Evolutionary conservation across 202 grass and related monocot species (phyloP).

Genomic region (Setaria italica): DNA sequence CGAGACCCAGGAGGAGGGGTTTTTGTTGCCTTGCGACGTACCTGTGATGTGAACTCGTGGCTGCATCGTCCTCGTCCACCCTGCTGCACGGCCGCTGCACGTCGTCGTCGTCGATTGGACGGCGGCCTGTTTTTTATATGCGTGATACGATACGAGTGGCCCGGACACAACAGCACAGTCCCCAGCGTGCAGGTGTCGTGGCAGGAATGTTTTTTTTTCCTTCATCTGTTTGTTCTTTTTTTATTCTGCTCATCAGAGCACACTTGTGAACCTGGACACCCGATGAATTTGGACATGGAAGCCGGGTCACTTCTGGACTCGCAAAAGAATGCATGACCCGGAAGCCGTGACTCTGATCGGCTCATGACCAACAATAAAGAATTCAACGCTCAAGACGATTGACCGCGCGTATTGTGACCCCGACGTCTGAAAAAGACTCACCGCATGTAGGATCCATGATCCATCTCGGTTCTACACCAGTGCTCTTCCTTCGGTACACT

Average conservation of each 20-base stretch:
- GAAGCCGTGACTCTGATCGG: not conserved
- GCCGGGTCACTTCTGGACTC: not conserved
- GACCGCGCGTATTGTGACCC: not conserved
- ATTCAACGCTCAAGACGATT: not conserved
- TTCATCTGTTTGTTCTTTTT: not conserved
- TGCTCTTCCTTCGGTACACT: not conserved
- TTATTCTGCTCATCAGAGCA: not conserved
- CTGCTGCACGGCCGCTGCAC: not conserved
- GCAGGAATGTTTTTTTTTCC: not conserved
- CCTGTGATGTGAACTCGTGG: not conserved
- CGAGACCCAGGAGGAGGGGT: not conserved
- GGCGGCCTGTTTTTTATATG: not conserved
- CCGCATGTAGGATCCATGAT: not conserved
- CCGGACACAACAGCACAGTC: not conserved
- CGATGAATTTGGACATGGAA: not conserved
- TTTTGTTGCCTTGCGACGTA: conserved; percentile 20
- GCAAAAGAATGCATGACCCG: not conserved
- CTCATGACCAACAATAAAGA: not conserved
- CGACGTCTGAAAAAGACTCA: not conserved
- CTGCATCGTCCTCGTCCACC: not conserved
- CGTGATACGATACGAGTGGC: not conserved
- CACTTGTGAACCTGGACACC: not conserved
- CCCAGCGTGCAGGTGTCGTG: not conserved
- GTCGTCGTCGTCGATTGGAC: conserved; percentile 6
- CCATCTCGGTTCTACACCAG: not conserved